Percentiles rank a stretch among this genome's conserved stretches.
Conservation (phyloP, 257 asterid species). For the Gardenia jasminoides region DNA sequence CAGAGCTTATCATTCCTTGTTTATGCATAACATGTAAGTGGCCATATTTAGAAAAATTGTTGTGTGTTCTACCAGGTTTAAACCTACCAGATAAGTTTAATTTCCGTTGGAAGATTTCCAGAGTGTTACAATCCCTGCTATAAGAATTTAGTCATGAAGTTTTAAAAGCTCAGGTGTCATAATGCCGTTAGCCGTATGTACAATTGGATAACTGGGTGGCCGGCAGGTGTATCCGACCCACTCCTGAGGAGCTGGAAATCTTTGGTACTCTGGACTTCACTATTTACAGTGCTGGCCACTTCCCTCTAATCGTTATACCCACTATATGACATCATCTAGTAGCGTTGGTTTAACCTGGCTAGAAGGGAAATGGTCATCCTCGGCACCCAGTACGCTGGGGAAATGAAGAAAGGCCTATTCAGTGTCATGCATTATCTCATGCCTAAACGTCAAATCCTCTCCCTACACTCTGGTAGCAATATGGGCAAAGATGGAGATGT, state of each 20-base stretch:
- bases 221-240: slow-evolving; percentile 96
- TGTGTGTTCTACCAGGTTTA: slow-evolving; percentile 33
- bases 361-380: slow-evolving; percentile 94
- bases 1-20: slow-evolving; percentile 92
- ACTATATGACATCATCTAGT: slow-evolving; percentile 92
- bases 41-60: slow-evolving; percentile 12
- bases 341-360: slow-evolving; percentile 83
- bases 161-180: background rate
- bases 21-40: slow-evolving; percentile 93
- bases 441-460: slow-evolving; percentile 89
- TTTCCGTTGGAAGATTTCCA: slow-evolving; percentile 5
- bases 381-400: slow-evolving; percentile 96
- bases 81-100: slow-evolving; percentile 42
- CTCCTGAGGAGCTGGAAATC: slow-evolving; percentile 77
- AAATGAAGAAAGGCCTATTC: slow-evolving; percentile 94
- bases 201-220: slow-evolving; percentile 51
- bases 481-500: slow-evolving; percentile 90
- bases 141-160: background rate
- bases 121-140: background rate
- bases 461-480: slow-evolving; percentile 90
- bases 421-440: slow-evolving; percentile 93
- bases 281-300: slow-evolving; percentile 89
- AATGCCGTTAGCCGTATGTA: background rate
- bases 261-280: slow-evolving; percentile 97
- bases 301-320: slow-evolving; percentile 91